Evolutionary conservation across 2,329 filamentous ascomycete genomes (phyloP).

Genomic region (Akanthomyces dipterigenus): DNA sequence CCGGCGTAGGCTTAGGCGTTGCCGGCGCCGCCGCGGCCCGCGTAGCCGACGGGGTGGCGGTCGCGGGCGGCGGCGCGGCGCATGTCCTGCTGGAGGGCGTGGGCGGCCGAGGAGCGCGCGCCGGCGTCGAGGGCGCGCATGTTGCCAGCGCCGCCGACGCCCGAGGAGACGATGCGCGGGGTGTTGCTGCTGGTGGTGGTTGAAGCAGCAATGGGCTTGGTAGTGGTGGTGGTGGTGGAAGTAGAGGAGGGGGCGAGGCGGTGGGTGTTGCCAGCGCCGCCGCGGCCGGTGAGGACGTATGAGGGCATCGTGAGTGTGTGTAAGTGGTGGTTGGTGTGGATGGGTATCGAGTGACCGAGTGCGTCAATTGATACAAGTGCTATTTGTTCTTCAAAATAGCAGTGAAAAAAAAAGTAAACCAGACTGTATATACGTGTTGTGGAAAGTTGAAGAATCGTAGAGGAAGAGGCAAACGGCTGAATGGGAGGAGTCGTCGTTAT

Average conservation of each 20-base stretch:
- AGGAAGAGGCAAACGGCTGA: neutral
- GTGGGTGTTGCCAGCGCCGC: conserved; percentile 51
- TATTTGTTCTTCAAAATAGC: neutral
- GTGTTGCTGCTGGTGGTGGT: conserved; percentile 31
- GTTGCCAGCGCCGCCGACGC: conserved; percentile 63
- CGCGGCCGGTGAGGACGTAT: conserved; percentile 47
- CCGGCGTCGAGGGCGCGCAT: conserved; percentile 43
- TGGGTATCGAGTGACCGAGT: neutral
- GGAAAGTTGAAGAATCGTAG: neutral
- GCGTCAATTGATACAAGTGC: neutral
- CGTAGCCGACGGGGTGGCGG: conserved; percentile 47
- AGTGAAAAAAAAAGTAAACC: neutral
- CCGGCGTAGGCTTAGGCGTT: conserved; percentile 48
- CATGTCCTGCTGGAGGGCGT: conserved; percentile 42
- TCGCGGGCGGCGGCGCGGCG: conserved; percentile 37
- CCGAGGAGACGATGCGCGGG: conserved; percentile 52
- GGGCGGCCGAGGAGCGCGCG: conserved; percentile 39
- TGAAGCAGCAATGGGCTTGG: conserved; percentile 20
- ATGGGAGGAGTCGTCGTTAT: neutral
- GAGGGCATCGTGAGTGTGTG: conserved; percentile 34
- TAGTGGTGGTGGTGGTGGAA: conserved; percentile 27
- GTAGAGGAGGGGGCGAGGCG: conserved; percentile 36
- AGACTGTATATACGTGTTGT: neutral
- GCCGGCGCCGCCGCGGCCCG: conserved; percentile 61
- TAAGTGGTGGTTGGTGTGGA: conserved; percentile 39